A percentile compares a stretch with the other conserved stretches of the same genome.
These are phyloP conservation scores for Boletus sp. DNA, from an alignment of 768 basidiomycete genomes.

Conservation along the genomic window DNA sequence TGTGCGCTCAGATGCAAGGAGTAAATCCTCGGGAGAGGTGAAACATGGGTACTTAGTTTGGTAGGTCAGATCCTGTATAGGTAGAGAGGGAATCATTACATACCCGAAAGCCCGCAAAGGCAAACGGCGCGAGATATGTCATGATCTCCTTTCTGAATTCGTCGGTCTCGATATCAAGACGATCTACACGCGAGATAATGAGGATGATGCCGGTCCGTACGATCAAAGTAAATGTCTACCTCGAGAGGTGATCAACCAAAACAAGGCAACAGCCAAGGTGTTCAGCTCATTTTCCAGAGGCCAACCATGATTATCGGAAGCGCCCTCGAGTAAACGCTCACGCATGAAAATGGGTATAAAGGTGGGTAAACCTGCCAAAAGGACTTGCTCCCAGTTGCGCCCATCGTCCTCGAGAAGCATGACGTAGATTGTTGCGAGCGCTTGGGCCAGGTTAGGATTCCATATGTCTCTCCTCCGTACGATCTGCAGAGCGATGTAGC, in stretches of 20 bases:
- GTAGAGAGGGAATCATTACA: slow-evolving; percentile 20
- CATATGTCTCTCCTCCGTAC: slow-evolving; percentile 39
- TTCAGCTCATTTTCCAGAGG: slow-evolving; percentile 45
- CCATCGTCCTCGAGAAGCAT: slow-evolving; percentile 58
- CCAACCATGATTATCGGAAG: slow-evolving; percentile 44
- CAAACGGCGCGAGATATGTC: slow-evolving; percentile 41
- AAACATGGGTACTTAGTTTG: slow-evolving; percentile 37
- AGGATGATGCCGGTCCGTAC: background rate
- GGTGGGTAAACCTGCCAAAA: slow-evolving; percentile 39
- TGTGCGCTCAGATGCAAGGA: slow-evolving; percentile 18
- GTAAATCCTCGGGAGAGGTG: slow-evolving; percentile 34
- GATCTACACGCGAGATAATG: slow-evolving; percentile 6
- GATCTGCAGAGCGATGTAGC: slow-evolving; percentile 43
- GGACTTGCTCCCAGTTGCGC: slow-evolving; percentile 46
- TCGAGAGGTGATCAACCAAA: slow-evolving; percentile 45
- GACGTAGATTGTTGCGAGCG: slow-evolving; percentile 50
- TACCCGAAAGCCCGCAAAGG: slow-evolving; percentile 49
- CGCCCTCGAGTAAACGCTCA: slow-evolving; percentile 37
- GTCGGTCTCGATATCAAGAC: slow-evolving; percentile 34
- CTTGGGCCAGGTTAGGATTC: slow-evolving; percentile 38
- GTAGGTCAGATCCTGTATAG: slow-evolving; percentile 6
- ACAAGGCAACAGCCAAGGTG: slow-evolving; percentile 43
- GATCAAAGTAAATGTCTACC: slow-evolving; percentile 4
- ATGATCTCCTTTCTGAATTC: slow-evolving; percentile 33
- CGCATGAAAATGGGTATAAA: slow-evolving; percentile 43